Percentiles rank a stretch among this genome's conserved stretches.
Evolutionary conservation across 1,284 basidiomycete species (phyloP).

Genomic region (Austroboletus niveus): DNA sequence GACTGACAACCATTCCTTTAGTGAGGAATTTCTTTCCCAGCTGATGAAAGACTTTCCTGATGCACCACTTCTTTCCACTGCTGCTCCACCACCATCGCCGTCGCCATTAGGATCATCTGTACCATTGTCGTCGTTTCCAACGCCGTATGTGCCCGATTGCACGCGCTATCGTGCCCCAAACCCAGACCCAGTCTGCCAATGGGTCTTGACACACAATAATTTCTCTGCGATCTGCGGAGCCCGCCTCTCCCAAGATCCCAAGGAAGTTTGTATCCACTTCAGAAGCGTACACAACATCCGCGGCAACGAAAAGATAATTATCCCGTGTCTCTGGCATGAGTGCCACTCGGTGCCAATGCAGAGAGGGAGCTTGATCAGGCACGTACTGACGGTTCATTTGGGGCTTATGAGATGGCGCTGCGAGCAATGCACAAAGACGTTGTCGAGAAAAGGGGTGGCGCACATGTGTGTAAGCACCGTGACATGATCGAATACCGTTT

Average conservation of each 20-base stretch:
- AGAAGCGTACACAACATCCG: neutral
- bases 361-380: neutral
- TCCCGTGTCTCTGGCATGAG: neutral
- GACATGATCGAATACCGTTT: too few species aligned
- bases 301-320: neutral
- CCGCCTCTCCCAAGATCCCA: neutral
- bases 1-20: neutral
- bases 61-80: neutral
- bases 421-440: neutral
- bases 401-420: neutral
- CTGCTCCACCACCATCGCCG: too few species aligned
- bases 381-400: neutral
- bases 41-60: neutral
- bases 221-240: neutral
- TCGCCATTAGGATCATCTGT: too few species aligned
- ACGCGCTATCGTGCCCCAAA: too few species aligned
- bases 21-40: neutral
- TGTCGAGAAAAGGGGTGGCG: neutral
- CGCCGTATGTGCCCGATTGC: too few species aligned
- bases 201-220: neutral
- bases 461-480: neutral
- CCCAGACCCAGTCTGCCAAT: neutral
- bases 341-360: neutral
- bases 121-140: too few species aligned
- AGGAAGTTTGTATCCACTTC: neutral